A percentile compares a stretch with the other conserved stretches of the same genome.
phyloP scores from a whole-genome alignment of 768 basidiomycete genomes.

The Naematelia aurantialba region DNA sequence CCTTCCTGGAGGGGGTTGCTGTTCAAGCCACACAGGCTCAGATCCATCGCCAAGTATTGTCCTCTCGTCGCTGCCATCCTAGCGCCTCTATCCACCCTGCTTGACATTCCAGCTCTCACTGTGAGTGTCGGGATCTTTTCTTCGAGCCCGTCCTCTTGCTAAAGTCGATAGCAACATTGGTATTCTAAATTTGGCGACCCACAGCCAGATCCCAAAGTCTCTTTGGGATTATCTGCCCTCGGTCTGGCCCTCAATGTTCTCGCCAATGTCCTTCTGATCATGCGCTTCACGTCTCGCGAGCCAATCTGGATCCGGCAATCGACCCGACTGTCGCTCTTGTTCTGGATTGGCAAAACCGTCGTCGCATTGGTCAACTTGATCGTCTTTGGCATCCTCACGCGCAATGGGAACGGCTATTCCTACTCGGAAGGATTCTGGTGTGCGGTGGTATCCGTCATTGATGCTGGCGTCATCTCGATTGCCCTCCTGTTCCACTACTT shows the following conservation, averaged over 20 bases:
- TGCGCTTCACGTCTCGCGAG: slow-evolving; percentile 44
- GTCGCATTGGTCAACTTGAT: slow-evolving; percentile 46
- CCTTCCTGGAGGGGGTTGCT: background rate
- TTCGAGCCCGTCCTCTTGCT: background rate
- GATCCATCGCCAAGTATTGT: slow-evolving; percentile 29
- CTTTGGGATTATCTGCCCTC: slow-evolving; percentile 32
- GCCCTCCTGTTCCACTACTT: slow-evolving; percentile 37
- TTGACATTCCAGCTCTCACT: slow-evolving; percentile 51
- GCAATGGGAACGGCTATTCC: slow-evolving; percentile 28
- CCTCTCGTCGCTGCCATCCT: slow-evolving; percentile 49
- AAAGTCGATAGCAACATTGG: slow-evolving; percentile 40
- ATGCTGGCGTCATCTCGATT: slow-evolving; percentile 33
- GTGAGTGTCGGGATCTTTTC: slow-evolving; percentile 20
- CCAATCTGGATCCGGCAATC: slow-evolving; percentile 31
- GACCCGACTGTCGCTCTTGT: slow-evolving; percentile 31
- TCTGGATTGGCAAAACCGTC: slow-evolving; percentile 49
- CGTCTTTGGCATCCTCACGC: slow-evolving; percentile 28
- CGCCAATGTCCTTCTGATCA: slow-evolving; percentile 48
- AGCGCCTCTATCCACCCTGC: slow-evolving; percentile 50
- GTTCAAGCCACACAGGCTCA: background rate
- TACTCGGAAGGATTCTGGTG: slow-evolving; percentile 41
- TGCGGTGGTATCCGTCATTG: slow-evolving; percentile 33
- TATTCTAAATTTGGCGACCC: slow-evolving; percentile 33
- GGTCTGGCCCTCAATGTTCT: slow-evolving; percentile 46
- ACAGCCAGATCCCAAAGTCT: slow-evolving; percentile 42